Percentiles rank a stretch among this genome's conserved stretches.
These are phyloP conservation scores for Spergularia bocconei DNA, from an alignment of 148 eudicot species.

Conservation along the genomic window DNA sequence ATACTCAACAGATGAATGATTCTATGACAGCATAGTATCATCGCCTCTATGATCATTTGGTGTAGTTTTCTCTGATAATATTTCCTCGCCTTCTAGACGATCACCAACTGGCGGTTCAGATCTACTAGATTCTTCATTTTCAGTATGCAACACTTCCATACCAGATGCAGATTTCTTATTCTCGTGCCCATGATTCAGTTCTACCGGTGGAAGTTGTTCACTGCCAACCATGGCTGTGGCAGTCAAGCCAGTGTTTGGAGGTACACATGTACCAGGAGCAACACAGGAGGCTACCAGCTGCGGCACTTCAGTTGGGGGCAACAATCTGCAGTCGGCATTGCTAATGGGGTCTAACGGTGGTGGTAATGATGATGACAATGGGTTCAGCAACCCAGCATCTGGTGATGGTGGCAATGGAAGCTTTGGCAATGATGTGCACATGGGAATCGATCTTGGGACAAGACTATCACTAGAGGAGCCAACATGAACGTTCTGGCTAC, in stretches of 20 bases:
- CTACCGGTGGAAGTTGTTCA: conserved; percentile 3
- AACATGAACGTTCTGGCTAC: conserved; percentile 30
- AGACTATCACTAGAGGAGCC: conserved; percentile 30
- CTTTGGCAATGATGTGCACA: conserved; percentile 22
- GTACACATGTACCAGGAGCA: conserved; percentile 30
- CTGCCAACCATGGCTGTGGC: conserved; percentile 9
- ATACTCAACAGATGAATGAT: not conserved
- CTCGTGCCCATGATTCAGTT: conserved; percentile 22
- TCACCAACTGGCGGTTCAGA: conserved; percentile 35
- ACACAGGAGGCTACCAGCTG: conserved; percentile 36
- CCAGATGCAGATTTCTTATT: conserved; percentile 24
- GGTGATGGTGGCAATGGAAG: conserved; percentile 11
- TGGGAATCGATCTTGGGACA: conserved; percentile 30
- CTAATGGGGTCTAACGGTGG: conserved; percentile 19
- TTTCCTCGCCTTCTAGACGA: conserved; percentile 35
- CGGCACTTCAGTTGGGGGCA: conserved; percentile 44
- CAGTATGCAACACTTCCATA: conserved; percentile 22
- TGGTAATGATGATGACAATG: conserved; percentile 14
- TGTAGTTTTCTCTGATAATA: conserved; percentile 53
- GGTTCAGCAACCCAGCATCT: conserved; percentile 16
- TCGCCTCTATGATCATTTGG: conserved; percentile 39
- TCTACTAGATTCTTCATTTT: conserved; percentile 45
- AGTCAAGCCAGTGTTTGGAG: conserved; percentile 11
- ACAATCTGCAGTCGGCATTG: conserved; percentile 21
- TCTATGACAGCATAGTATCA: conserved; percentile 13